Evolutionary conservation across 306 rosid genomes (phyloP).

Genomic region (Trifolium subterraneum): DNA sequence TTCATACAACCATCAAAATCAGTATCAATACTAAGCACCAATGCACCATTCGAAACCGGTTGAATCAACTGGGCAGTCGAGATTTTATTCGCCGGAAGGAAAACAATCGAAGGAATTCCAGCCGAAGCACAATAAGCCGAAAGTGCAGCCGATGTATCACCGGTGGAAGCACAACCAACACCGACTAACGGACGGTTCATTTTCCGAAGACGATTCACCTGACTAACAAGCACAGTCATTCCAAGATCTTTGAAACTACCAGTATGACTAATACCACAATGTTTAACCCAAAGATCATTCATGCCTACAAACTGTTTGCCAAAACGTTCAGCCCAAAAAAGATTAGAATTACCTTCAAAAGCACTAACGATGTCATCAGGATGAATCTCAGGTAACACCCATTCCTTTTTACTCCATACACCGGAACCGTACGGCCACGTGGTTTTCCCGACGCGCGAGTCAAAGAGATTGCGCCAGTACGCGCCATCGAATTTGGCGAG

Average conservation of each 20-base stretch:
- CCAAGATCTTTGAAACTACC: constrained; percentile 84
- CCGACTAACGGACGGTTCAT: constrained; percentile 70
- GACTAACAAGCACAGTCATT: constrained; percentile 84
- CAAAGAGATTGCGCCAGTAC: constrained; percentile 76
- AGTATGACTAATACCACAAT: constrained; percentile 82
- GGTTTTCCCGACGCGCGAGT: constrained; percentile 89
- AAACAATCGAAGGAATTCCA: constrained; percentile 81
- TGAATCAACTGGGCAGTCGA: constrained; percentile 84
- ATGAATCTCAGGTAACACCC: constrained; percentile 85
- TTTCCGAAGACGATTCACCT: constrained; percentile 71
- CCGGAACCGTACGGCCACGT: constrained; percentile 95
- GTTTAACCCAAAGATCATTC: constrained; percentile 90
- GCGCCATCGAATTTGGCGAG: constrained; percentile 65
- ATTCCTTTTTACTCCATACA: constrained; percentile 91
- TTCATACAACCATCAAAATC: constrained; percentile 94
- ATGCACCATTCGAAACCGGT: constrained; percentile 78
- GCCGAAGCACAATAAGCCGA: constrained; percentile 86
- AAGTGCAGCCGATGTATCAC: constrained; percentile 80
- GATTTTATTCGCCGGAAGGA: constrained; percentile 80
- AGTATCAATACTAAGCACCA: constrained; percentile 73
- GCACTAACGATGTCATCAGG: constrained; percentile 73
- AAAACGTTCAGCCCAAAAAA: constrained; percentile 87
- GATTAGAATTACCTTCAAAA: constrained; percentile 83
- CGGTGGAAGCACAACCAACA: constrained; percentile 85
- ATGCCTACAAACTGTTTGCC: constrained; percentile 78